Evolutionary conservation across 352 stramenopile species (phyloP), one percentile per base, ranked within the genome.

Genomic region (Globisporangium radiosum): DNA sequence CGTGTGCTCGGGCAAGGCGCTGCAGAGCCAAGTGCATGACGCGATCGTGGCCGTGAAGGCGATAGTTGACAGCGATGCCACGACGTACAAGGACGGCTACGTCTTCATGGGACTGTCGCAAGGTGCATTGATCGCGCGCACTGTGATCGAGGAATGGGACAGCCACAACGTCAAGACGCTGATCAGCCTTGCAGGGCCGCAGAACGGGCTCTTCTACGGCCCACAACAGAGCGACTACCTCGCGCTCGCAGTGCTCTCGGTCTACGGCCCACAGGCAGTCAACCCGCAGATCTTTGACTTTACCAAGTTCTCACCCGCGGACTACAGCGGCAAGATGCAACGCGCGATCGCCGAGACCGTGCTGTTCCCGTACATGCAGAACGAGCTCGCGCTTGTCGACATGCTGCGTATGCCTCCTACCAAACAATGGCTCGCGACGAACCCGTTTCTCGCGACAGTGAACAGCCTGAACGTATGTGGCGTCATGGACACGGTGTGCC

Each of bases 151-250:
- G 53, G 50, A 71, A 15, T 68, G 63, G 67, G 59, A 75, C 50
- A 55, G 65, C 17, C 67, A 77, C 63, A 68, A 72, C 5, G 61
- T 59, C 36, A 56, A 71, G 36, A 58, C 52, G 1, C 52, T 69
- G 33, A 56, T 75, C 25, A 69, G 57, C 36, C 51, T 77, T 1
- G 70, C 70, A 0, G 68, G 64, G 1, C 50, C 55, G 3, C 60
- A 73, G 37, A 71, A 70, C 58, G 70, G 67, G 13, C 62, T 69
- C 48, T 77, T 77, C 42, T 73, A 75, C 54, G 68, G 68, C 4
- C 68, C 70, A 0, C 65, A 76, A 40, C 9, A 11, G 1, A 45
- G 33, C 9, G 69, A 76, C 58, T 44, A 17, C 7, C 33, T 59
- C 15, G 59, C 63, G 9, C 44, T 60, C 7, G 45, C 57, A 14